Percentiles rank a stretch among this genome's conserved stretches.
Evolutionary conservation across 2,329 filamentous ascomycete genomes (phyloP).

Genomic region (Botrytis fabae): DNA sequence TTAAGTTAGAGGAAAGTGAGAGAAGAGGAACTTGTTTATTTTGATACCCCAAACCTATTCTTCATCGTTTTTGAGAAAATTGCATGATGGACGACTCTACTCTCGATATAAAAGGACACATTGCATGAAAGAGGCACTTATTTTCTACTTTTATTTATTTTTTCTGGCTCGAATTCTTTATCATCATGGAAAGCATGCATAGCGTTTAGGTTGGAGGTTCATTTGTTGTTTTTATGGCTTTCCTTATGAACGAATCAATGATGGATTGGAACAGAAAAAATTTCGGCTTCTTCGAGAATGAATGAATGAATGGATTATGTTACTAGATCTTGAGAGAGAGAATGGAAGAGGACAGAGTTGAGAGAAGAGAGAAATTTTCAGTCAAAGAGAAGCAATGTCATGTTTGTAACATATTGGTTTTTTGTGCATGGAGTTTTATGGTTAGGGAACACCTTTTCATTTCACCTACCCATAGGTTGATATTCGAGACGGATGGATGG

Average conservation of each 20-base stretch:
- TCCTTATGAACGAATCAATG: constrained; percentile 15
- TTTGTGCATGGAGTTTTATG: constrained; percentile 15
- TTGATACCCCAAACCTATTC: constrained; percentile 22
- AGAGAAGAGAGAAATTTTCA: background rate
- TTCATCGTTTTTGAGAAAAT: constrained; percentile 20
- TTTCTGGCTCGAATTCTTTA: constrained; percentile 3
- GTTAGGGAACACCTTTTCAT: constrained; percentile 13
- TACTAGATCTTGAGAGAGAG: constrained; percentile 12
- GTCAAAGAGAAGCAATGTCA: constrained; percentile 11
- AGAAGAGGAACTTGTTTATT: constrained; percentile 22
- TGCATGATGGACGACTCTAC: constrained; percentile 20
- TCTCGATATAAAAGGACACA: constrained; percentile 10
- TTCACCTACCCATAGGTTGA: constrained; percentile 9
- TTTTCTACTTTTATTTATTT: constrained; percentile 18
- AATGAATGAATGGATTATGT: constrained; percentile 18
- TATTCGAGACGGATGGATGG: constrained; percentile 8
- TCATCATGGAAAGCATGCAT: constrained; percentile 18
- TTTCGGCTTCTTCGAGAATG: constrained; percentile 14
- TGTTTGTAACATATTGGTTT: constrained; percentile 15
- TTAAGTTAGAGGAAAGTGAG: constrained; percentile 1
- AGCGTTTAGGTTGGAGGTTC: constrained; percentile 20
- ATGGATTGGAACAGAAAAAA: constrained; percentile 13
- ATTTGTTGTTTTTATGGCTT: constrained; percentile 9
- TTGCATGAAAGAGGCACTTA: constrained; percentile 11
- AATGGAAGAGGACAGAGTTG: background rate